phyloP scores from a whole-genome alignment of 208 protist species.

The Leptomonas pyrrhocoris region DNA sequence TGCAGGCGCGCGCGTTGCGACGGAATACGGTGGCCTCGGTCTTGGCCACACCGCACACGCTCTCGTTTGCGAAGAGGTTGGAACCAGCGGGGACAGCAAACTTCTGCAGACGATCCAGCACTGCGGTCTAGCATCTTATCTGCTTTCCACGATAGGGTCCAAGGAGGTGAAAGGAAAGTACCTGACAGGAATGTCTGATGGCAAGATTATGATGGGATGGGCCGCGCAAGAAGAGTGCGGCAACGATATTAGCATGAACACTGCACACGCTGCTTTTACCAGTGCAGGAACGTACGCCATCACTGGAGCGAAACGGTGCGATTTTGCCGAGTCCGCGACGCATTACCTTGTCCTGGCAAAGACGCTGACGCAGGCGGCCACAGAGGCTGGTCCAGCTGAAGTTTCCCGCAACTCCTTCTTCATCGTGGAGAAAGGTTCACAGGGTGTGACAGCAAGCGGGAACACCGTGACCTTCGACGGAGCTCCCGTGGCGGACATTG shows the following conservation, averaged over 20 bases:
- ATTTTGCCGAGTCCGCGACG: conserved; percentile 58
- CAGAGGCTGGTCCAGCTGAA: conserved; percentile 60
- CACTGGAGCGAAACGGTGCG: conserved; percentile 67
- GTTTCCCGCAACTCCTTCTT: conserved; percentile 75
- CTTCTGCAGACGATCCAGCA: conserved; percentile 68
- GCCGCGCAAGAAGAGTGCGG: conserved; percentile 69
- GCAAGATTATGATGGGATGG: conserved; percentile 77
- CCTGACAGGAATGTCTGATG: conserved; percentile 88
- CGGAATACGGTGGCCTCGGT: conserved; percentile 84
- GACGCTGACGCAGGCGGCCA: conserved; percentile 65
- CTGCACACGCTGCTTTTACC: conserved; percentile 33
- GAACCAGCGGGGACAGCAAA: conserved; percentile 50
- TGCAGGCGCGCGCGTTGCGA: conserved; percentile 69
- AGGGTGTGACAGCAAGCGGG: conserved; percentile 40
- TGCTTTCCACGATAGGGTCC: conserved; percentile 68
- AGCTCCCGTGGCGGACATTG: conserved; percentile 55
- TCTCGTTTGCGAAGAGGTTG: conserved; percentile 80
- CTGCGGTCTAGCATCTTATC: conserved; percentile 63
- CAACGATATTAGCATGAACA: conserved; percentile 88
- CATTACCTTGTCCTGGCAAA: conserved; percentile 87
- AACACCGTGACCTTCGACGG: conserved; percentile 51
- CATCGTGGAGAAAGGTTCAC: conserved; percentile 61
- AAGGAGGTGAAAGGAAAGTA: conserved; percentile 86
- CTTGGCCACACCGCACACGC: conserved; percentile 81
- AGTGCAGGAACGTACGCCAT: conserved; percentile 46